phyloP scores from a whole-genome alignment of 2,329 filamentous ascomycete species.

The Trichoderma aggressivum region DNA sequence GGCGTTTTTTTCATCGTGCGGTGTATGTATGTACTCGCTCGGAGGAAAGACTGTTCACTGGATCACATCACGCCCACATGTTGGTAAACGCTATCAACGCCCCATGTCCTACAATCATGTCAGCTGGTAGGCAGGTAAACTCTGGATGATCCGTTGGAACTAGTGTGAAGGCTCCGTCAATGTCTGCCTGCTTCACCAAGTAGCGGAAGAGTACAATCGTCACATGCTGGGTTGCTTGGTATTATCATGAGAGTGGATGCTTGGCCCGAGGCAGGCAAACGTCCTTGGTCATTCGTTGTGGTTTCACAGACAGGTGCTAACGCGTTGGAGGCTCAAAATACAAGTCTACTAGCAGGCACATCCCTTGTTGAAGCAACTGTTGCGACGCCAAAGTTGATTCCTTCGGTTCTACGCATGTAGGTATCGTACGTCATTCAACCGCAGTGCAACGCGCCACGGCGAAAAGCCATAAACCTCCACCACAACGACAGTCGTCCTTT shows the following conservation, averaged over 20 bases:
- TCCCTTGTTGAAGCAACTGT: not conserved
- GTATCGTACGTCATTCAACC: not conserved
- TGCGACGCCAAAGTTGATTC: not conserved
- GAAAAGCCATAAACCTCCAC: not conserved
- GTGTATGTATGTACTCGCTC: not conserved
- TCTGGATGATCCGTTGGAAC: not conserved
- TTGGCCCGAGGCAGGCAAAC: not conserved
- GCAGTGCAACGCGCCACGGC: not conserved
- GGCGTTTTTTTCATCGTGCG: conserved; percentile 9
- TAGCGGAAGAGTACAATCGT: not conserved
- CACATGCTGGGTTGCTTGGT: not conserved
- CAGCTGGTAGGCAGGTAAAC: not conserved
- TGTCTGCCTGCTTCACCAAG: not conserved
- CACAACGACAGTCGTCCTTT: not conserved
- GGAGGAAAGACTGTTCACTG: not conserved
- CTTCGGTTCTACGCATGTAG: not conserved
- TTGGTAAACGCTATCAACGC: not conserved
- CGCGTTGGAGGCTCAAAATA: not conserved
- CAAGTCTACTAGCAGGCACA: not conserved
- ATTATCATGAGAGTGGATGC: not conserved
- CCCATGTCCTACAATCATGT: not conserved
- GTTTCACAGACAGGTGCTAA: not conserved
- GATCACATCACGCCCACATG: no score
- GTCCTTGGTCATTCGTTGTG: not conserved
- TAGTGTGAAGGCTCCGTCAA: not conserved